Evolutionary conservation across 140 eudicot genomes (phyloP).

Genomic region (Stevia rebaudiana): DNA sequence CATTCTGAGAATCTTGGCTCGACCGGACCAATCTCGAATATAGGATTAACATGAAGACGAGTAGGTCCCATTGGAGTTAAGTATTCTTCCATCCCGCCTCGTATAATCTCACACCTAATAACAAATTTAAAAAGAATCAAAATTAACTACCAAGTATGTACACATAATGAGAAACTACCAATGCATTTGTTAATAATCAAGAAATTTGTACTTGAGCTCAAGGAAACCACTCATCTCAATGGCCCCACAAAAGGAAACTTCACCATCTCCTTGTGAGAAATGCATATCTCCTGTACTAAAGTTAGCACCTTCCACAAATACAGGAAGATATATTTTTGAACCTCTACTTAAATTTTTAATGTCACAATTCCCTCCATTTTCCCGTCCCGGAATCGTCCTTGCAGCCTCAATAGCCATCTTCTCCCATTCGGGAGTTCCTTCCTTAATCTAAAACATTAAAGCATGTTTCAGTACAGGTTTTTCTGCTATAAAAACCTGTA

Average conservation of each 20-base stretch:
- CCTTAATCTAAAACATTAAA: slow-evolving; percentile 45
- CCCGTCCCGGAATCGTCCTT: slow-evolving; percentile 95
- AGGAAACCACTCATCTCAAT: slow-evolving; percentile 99
- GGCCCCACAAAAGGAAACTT: slow-evolving; percentile 94
- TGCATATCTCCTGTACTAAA: slow-evolving; percentile 99
- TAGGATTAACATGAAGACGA: slow-evolving; percentile 87
- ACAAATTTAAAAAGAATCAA: slow-evolving; percentile 7
- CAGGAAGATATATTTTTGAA: slow-evolving; percentile 91
- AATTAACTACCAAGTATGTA: neutral
- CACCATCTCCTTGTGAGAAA: slow-evolving; percentile 98
- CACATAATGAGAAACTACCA: neutral
- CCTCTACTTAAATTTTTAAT: slow-evolving; percentile 91
- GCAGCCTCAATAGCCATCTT: slow-evolving; percentile 93
- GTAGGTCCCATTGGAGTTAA: slow-evolving; percentile 99
- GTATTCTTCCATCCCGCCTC: slow-evolving; percentile 94
- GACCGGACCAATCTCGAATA: slow-evolving; percentile 87
- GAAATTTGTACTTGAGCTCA: slow-evolving; percentile 72
- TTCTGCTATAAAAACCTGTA: neutral
- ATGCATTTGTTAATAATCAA: neutral
- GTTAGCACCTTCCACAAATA: slow-evolving; percentile 94
- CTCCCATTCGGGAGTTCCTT: slow-evolving; percentile 74
- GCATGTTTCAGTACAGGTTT: neutral
- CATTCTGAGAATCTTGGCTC: slow-evolving; percentile 98
- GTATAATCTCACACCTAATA: slow-evolving; percentile 84
- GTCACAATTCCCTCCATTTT: slow-evolving; percentile 97